Evolutionary conservation across 2,329 filamentous ascomycete genomes (phyloP).

Genomic region (Penicillium psychrosexuale): DNA sequence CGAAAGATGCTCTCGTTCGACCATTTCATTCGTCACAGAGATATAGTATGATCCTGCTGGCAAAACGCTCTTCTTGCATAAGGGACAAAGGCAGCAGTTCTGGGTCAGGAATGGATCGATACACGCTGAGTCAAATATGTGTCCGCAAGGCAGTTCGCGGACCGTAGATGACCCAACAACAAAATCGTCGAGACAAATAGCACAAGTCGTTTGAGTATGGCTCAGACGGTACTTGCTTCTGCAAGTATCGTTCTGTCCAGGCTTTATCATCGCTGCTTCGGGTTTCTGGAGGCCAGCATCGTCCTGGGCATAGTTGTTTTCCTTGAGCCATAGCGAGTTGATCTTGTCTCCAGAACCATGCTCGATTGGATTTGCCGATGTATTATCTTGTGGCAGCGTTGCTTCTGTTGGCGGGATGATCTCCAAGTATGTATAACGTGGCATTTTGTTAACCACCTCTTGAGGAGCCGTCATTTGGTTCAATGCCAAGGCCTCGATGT

Average conservation of each 20-base stretch:
- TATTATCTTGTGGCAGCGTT: conserved; percentile 2
- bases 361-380: conserved; percentile 1
- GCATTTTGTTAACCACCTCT: conserved; percentile 68
- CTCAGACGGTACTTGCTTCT: conserved; percentile 27
- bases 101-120: conserved; percentile 79
- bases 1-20: conserved; percentile 71
- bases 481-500: conserved; percentile 81
- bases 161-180: conserved; percentile 67
- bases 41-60: conserved; percentile 64
- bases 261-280: conserved; percentile 13
- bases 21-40: conserved; percentile 79
- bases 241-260: background rate
- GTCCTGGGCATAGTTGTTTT: background rate
- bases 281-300: conserved; percentile 12
- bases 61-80: conserved; percentile 82
- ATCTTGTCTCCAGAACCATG: conserved; percentile 1
- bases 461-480: conserved; percentile 75
- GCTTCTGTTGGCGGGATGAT: conserved; percentile 17
- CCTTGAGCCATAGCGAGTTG: background rate
- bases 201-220: conserved; percentile 74
- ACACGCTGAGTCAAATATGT: conserved; percentile 91
- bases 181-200: conserved; percentile 87
- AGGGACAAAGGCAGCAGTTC: conserved; percentile 81
- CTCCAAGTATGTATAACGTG: conserved; percentile 69
- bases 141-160: conserved; percentile 80